Percentiles rank a stretch among this genome's conserved stretches.
phyloP scores from a whole-genome alignment of 768 basidiomycete species.

The Tephrocybe rancida region DNA sequence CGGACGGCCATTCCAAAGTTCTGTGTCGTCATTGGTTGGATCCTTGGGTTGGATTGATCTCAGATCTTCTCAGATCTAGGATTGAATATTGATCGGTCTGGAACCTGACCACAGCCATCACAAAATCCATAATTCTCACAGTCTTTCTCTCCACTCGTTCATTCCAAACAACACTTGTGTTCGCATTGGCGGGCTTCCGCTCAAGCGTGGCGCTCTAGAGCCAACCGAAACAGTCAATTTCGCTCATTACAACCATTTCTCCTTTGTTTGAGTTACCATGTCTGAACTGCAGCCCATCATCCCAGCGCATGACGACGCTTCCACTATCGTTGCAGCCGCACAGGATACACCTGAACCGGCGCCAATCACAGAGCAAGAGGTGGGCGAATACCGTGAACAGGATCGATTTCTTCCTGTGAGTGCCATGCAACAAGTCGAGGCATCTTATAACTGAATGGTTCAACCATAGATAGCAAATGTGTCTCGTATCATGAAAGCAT shows the following conservation, averaged over 20 bases:
- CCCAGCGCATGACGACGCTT: slow-evolving; percentile 40
- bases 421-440: slow-evolving; percentile 14
- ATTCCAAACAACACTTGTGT: no score
- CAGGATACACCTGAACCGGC: slow-evolving; percentile 56
- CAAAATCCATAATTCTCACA: no score
- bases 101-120: no score
- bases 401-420: slow-evolving; percentile 92
- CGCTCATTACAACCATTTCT: neutral
- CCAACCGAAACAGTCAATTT: neutral
- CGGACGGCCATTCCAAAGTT: no score
- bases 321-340: slow-evolving; percentile 31
- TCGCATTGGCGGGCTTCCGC: slow-evolving; percentile 4
- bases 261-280: slow-evolving; percentile 14
- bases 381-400: slow-evolving; percentile 94
- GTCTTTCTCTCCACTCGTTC: no score
- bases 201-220: slow-evolving; percentile 8
- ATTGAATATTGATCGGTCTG: no score
- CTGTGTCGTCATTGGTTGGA: no score
- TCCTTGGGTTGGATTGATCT: no score
- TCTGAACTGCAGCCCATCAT: slow-evolving; percentile 46
- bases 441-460: neutral
- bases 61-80: no score
- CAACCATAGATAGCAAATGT: slow-evolving; percentile 90
- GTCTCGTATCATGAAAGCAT: slow-evolving; percentile 94
- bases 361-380: slow-evolving; percentile 89